Base-by-base conservation (phyloP, 768 basidiomycete genomes). In the Auriscalpium orientale region DNA sequence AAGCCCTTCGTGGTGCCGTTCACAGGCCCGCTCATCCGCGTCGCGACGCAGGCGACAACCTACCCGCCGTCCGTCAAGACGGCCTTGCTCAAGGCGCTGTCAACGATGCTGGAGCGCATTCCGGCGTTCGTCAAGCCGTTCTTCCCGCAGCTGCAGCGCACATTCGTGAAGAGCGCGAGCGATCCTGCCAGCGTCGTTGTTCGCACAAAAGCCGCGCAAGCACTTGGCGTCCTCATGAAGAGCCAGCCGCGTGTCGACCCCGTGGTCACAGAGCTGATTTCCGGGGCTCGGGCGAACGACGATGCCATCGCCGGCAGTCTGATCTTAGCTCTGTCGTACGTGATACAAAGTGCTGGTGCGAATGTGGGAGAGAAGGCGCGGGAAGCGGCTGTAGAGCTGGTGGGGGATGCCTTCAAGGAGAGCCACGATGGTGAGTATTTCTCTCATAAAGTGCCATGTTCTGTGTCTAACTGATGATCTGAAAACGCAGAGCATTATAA, bases 81-180 rank as follows among this genome's bases (percentile, higher is more conserved):
- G 4, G 94, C 88, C 12, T 95, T 99, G 62, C 79, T 99, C 34
- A 81, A 80, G 36, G 91, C 95, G 6, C 79, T 99, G 50, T 82
- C 85, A 0, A 82, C 85, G 20, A 91, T 98, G 83, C 76, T 98
- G 45, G 83, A 85, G 59, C 79, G 82, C 46, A 94, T 97, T 21
- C 94, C 95, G 0, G 74, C 78, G 4, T 90, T 95, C 62, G 92
- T 98, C 63, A 91, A 90, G 69, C 95, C 95, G 3, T 98, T 98
- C 85, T 98, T 98, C 80, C 97, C 95, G 2, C 97, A 98, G 65
- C 73, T 98, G 36, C 95, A 98, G 65, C 83, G 95, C 36, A 98
- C 94, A 0, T 98, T 98, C 65, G 89, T 97, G 67, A 98, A 98
- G 73, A 89, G 92, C 46, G 79, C 88, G 2, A 82, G 87, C 55